These are phyloP conservation scores for Jatropha multifida DNA, from an alignment of 441 rosid genomes.

Conservation along the genomic window DNA sequence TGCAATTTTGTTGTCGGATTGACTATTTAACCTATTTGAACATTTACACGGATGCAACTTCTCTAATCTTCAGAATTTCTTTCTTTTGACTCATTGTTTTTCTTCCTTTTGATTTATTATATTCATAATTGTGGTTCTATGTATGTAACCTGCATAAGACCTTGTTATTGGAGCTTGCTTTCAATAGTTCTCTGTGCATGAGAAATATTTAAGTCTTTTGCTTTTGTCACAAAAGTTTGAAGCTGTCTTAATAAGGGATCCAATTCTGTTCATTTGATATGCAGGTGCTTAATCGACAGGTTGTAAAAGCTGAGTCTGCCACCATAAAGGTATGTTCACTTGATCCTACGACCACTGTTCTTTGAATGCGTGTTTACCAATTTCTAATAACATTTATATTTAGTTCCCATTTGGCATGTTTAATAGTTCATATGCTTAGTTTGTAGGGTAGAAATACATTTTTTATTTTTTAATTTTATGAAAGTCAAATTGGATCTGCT, in stretches of 20 bases:
- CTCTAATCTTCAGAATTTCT: background rate
- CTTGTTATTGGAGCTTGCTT: background rate
- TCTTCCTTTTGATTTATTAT: background rate
- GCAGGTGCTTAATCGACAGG: conserved; percentile 76
- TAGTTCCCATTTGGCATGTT: background rate
- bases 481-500: background rate
- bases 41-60: background rate
- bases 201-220: background rate
- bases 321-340: conserved; percentile 60
- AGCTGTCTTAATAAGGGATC: background rate
- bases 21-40: background rate
- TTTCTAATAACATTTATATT: background rate
- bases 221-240: conserved; percentile 9
- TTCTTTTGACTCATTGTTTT: background rate
- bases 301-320: conserved; percentile 92
- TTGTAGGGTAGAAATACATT: background rate
- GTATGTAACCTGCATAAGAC: background rate
- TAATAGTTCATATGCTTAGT: background rate
- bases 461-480: no score
- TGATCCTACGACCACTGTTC: background rate
- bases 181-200: background rate
- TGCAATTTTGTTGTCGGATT: background rate
- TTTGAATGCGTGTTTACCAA: background rate
- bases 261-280: conserved; percentile 10
- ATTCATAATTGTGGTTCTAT: background rate